Conservation (phyloP, 169 alveolate genomes). For the Toxoplasma gondii region DNA sequence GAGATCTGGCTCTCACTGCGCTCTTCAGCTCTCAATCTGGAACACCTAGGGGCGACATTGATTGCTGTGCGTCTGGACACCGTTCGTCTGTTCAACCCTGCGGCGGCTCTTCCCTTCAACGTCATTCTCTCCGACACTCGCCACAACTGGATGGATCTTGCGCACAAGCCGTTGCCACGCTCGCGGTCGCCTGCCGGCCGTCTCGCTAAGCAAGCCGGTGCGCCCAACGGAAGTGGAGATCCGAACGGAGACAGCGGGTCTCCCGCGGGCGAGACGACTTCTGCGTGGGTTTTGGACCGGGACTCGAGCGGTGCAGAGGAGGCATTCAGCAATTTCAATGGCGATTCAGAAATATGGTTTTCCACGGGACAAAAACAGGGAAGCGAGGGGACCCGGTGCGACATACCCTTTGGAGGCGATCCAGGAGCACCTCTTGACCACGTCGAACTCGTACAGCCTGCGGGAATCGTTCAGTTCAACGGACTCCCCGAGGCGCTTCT, state of each 20-base stretch:
- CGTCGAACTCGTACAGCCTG: not conserved
- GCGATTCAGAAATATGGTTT: too few relatives aligned
- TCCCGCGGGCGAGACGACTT: too few relatives aligned
- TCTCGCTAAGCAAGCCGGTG: too few relatives aligned
- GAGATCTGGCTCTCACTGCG: not conserved
- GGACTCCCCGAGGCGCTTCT: not conserved
- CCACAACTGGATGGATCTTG: conserved; percentile 2
- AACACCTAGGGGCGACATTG: not conserved
- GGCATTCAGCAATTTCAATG: too few relatives aligned
- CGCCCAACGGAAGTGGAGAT: too few relatives aligned
- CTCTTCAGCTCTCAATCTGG: not conserved
- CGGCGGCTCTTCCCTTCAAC: not conserved
- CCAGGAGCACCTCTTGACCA: not conserved
- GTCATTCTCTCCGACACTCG: conserved; percentile 3
- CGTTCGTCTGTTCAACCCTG: conserved; percentile 5
- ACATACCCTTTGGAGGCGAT: not conserved
- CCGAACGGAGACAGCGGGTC: too few relatives aligned
- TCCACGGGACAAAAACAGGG: too few relatives aligned
- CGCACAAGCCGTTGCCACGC: not conserved
- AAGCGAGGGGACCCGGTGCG: not conserved
- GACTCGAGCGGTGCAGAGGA: too few relatives aligned
- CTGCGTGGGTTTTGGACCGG: too few relatives aligned
- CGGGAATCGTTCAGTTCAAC: not conserved
- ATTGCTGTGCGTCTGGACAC: conserved; percentile 8
- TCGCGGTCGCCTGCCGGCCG: too few relatives aligned